phyloP scores from a whole-genome alignment of 2,329 filamentous ascomycete genomes.

The Ceratocystis diversiconidia region DNA sequence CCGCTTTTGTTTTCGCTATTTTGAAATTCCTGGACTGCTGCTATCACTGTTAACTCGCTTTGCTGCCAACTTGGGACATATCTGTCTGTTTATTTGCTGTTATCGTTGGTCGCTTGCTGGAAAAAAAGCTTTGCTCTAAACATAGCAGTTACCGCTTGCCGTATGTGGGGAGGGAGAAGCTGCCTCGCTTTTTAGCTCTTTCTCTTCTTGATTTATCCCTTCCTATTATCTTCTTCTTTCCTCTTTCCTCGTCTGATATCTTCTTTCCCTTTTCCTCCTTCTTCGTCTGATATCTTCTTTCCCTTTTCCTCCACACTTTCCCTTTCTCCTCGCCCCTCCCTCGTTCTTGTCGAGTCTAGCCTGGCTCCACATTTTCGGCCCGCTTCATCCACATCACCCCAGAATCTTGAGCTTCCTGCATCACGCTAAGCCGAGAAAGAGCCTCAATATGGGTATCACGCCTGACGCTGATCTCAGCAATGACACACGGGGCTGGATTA shows the following conservation, averaged over 20 bases:
- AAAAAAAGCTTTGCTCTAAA: background rate
- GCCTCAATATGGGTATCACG: background rate
- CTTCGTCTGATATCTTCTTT: background rate
- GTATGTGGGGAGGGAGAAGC: background rate
- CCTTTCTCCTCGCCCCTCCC: background rate
- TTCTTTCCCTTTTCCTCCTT: background rate
- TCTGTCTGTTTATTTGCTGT: background rate
- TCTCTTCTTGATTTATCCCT: background rate
- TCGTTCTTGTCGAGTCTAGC: background rate
- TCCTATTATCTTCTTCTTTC: background rate
- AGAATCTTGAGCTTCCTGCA: background rate
- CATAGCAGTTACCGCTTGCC: background rate
- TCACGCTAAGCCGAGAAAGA: background rate
- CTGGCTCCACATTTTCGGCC: background rate
- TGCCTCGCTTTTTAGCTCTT: too few species aligned
- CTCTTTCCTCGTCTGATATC: background rate
- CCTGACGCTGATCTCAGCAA: conserved; percentile 39
- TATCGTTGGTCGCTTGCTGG: background rate
- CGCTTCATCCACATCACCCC: background rate
- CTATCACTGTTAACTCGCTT: background rate
- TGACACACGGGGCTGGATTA: conserved; percentile 86
- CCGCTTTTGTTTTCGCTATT: background rate
- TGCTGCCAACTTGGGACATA: background rate
- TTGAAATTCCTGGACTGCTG: background rate
- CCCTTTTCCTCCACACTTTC: background rate